Evolutionary conservation across 768 basidiomycete species (phyloP).

Genomic region (Agaricus blazei): DNA sequence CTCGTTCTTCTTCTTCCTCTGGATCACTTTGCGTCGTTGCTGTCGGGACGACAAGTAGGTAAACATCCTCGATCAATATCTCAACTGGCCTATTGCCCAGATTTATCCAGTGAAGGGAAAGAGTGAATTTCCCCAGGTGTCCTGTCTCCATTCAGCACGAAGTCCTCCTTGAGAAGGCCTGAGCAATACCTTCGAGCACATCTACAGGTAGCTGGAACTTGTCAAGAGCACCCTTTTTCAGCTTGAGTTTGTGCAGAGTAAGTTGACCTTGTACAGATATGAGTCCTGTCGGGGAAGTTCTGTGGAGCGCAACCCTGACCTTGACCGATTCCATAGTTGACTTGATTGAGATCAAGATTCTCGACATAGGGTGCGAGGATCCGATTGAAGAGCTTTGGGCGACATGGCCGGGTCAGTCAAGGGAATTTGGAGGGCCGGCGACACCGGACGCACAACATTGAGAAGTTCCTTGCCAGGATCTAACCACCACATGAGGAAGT

Average conservation of each 20-base stretch:
- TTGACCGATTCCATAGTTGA: conserved; percentile 89
- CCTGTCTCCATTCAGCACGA: conserved; percentile 36
- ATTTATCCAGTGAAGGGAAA: conserved; percentile 88
- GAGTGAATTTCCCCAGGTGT: conserved; percentile 78
- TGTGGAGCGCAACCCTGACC: conserved; percentile 35
- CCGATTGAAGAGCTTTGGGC: conserved; percentile 72
- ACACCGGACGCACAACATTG: conserved; percentile 54
- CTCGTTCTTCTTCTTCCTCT: conserved; percentile 79
- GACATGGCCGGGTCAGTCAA: neutral
- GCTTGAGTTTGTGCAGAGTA: conserved; percentile 71
- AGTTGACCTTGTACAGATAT: conserved; percentile 51
- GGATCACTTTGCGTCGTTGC: conserved; percentile 63
- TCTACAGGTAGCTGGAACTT: conserved; percentile 95
- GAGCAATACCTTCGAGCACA: conserved; percentile 77
- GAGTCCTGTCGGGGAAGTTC: neutral
- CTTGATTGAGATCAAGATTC: conserved; percentile 91
- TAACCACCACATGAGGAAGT: conserved; percentile 69
- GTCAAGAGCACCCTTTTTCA: conserved; percentile 92
- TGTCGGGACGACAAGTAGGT: conserved; percentile 86
- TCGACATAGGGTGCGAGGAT: conserved; percentile 94
- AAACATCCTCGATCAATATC: conserved; percentile 89
- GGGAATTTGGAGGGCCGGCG: neutral
- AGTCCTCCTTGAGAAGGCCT: neutral
- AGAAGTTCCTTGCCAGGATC: conserved; percentile 84
- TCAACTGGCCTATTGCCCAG: conserved; percentile 88